Evolutionary conservation across 768 basidiomycete genomes (phyloP).

Genomic region (Boletus rex-veris): DNA sequence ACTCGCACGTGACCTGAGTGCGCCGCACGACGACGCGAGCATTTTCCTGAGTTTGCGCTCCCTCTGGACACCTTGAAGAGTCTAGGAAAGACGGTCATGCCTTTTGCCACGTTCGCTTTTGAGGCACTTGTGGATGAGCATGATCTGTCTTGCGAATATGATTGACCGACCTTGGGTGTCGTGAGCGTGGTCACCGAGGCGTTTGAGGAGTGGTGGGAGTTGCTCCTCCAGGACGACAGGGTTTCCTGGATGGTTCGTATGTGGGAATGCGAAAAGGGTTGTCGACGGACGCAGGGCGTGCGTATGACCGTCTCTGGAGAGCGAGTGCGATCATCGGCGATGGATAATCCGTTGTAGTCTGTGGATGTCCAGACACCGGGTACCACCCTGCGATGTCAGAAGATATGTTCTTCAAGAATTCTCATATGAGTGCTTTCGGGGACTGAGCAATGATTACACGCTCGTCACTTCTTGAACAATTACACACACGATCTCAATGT

Average conservation of each 20-base stretch:
- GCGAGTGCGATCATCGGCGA: too few species aligned
- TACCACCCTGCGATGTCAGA: too few species aligned
- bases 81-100: conserved; percentile 84
- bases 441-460: too few species aligned
- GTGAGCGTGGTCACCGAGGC: conserved; percentile 44
- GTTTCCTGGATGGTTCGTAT: background rate
- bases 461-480: too few species aligned
- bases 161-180: conserved; percentile 70
- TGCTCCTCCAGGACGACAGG: conserved; percentile 63
- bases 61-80: conserved; percentile 71
- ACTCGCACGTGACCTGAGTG: conserved; percentile 86
- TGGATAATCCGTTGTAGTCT: too few species aligned
- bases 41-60: conserved; percentile 39
- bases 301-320: too few species aligned
- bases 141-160: conserved; percentile 76
- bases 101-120: conserved; percentile 72
- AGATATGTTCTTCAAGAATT: too few species aligned
- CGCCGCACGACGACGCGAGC: conserved; percentile 73
- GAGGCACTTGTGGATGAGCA: conserved; percentile 78
- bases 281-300: too few species aligned
- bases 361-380: too few species aligned
- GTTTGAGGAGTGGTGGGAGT: conserved; percentile 58
- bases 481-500: too few species aligned
- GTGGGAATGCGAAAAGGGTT: too few species aligned
- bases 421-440: too few species aligned